Base-by-base conservation (phyloP, 495 filamentous ascomycete genomes). In the Neurospora sp. region DNA sequence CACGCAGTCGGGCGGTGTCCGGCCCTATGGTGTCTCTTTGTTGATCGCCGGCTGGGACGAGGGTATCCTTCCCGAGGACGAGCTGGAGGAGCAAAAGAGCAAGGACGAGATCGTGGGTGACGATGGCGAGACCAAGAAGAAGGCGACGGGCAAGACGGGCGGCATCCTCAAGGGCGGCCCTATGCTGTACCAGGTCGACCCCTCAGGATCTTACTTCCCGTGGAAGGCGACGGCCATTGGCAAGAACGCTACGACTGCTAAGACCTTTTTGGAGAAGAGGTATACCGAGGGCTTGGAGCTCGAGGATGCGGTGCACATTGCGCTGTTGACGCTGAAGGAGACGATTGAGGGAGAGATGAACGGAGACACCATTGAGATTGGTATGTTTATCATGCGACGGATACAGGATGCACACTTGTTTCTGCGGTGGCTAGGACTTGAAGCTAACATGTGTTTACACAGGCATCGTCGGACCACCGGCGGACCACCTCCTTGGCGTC, bases 201-300 rank as follows among this genome's bases (percentile, higher is more conserved):
- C 96, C 11, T 94, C 91, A 74, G 96, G 96, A 68, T 94, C 91
- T 80, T 98, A 99, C 79, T 99, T 98, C 83, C 96, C 96, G 31
- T 99, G 96, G 96, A 98, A 99, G 86, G 96, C 96, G 70, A 99
- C 96, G 74, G 96, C 96, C 59, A 99, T 99, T 79, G 96, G 96
- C 74, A 98, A 98, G 89, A 97, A 94, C 79, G 96, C 96, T 40
- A 98, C 96, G 20, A 96, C 92, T 76, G 96, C 96, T 69, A 99
- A 99, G 83, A 99, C 96, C 2, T 99, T 98, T 85, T 84, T 99
- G 78, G 96, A 99, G 88, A 99, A 99, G 89, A 87, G 96, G 82
- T 98, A 98, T 82, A 96, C 93, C 1, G 96, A 99, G 82, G 94
- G 94, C 18, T 86, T 99, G 80, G 96, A 99, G 87, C 85, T 99